Conservation (phyloP, 2,329 filamentous ascomycete genomes). For the Ambrosiella beaveri region DNA sequence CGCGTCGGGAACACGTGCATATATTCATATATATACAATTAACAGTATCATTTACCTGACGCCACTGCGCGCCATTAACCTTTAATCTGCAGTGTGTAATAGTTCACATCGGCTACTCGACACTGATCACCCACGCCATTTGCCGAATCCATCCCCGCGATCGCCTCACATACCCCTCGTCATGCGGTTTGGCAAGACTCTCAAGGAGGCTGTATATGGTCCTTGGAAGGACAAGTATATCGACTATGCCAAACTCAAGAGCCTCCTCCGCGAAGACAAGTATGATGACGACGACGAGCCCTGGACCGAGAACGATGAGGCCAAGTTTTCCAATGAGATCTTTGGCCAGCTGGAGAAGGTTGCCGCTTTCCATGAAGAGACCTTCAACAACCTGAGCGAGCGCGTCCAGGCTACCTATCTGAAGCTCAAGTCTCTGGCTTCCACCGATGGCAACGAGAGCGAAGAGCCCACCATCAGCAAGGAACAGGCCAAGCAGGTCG, state of each 20-base stretch:
- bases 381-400: constrained; percentile 40
- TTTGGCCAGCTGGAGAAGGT: constrained; percentile 96
- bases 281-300: constrained; percentile 42
- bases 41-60: not conserved
- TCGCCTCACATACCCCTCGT: constrained; percentile 15
- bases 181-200: constrained; percentile 90
- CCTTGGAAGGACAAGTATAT: constrained; percentile 93
- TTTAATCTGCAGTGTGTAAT: not conserved
- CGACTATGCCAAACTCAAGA: constrained; percentile 87
- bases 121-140: not conserved
- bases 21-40: too few relatives aligned
- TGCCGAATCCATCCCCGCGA: not conserved
- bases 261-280: constrained; percentile 62
- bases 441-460: constrained; percentile 40
- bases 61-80: not conserved
- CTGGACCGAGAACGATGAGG: constrained; percentile 93
- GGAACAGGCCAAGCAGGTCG: constrained; percentile 49
- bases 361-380: constrained; percentile 68
- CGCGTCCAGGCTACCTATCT: constrained; percentile 41
- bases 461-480: constrained; percentile 27
- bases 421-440: constrained; percentile 63
- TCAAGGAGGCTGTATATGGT: constrained; percentile 60
- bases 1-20: not conserved
- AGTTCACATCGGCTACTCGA: not conserved
- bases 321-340: constrained; percentile 82